Evolutionary conservation across 23 red algal species (phyloP).

Genomic region (Chondrus crispus): DNA sequence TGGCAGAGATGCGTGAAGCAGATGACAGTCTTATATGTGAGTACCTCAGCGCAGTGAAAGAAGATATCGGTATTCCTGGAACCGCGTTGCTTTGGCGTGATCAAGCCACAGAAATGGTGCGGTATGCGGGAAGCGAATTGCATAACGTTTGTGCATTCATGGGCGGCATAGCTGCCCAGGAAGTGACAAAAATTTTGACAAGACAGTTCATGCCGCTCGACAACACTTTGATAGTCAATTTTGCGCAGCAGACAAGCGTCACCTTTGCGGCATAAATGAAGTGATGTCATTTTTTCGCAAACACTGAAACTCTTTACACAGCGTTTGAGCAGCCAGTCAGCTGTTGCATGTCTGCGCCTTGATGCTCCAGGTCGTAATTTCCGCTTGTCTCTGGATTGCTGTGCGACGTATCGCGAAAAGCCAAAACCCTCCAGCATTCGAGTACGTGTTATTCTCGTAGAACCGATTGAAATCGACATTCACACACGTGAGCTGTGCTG

Average conservation of each 20-base stretch:
- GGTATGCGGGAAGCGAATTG: conserved; percentile 66
- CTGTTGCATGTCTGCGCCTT: too few relatives aligned
- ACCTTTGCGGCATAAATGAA: conserved; percentile 48
- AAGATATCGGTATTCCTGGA: conserved; percentile 34
- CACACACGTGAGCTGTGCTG: too few relatives aligned
- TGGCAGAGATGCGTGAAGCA: neutral
- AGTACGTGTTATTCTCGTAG: too few relatives aligned
- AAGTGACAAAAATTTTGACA: conserved; percentile 86
- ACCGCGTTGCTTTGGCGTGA: conserved; percentile 32
- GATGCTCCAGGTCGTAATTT: too few relatives aligned
- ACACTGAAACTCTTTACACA: too few relatives aligned
- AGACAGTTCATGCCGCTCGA: conserved; percentile 81
- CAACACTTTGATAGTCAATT: conserved; percentile 74
- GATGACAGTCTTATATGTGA: conserved; percentile 26
- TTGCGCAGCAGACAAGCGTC: conserved; percentile 42
- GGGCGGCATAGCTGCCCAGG: conserved; percentile 87
- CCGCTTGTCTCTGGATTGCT: too few relatives aligned
- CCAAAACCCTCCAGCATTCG: too few relatives aligned
- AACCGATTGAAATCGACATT: too few relatives aligned
- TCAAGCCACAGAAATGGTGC: conserved; percentile 67
- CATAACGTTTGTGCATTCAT: conserved; percentile 76
- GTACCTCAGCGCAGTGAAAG: conserved; percentile 21
- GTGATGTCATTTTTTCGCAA: too few relatives aligned
- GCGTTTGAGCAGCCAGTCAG: too few relatives aligned
- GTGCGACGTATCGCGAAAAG: too few relatives aligned